These are phyloP conservation scores for Selaginella tamariscina DNA, from an alignment of 75 land plant genomes.

Conservation along the genomic window DNA sequence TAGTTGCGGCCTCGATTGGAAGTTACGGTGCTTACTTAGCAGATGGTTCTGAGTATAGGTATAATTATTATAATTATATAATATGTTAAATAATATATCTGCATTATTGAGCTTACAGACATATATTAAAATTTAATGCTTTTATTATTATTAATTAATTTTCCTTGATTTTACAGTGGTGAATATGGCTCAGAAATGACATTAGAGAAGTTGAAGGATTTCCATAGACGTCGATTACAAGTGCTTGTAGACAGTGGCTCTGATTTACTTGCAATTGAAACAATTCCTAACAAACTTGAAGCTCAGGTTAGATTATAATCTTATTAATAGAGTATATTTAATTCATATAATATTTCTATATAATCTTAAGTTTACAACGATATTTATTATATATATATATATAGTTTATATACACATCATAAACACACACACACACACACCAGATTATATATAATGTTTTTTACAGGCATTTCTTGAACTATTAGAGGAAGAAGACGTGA, in stretches of 20 bases:
- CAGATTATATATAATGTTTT: too few relatives aligned
- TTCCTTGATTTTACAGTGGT: constrained; percentile 42
- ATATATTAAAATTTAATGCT: not conserved
- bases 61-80: too few relatives aligned
- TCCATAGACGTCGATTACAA: constrained; percentile 76
- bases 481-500: constrained; percentile 1
- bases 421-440: too few relatives aligned
- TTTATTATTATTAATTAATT: not conserved
- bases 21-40: constrained; percentile 98
- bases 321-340: too few relatives aligned
- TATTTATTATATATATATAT: too few relatives aligned
- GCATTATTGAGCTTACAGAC: too few relatives aligned
- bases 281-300: constrained; percentile 86
- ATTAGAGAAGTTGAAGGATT: constrained; percentile 56
- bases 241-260: constrained; percentile 64
- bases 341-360: too few relatives aligned
- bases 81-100: too few relatives aligned
- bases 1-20: constrained; percentile 94
- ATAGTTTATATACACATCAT: too few relatives aligned
- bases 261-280: constrained; percentile 90
- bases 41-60: constrained; percentile 99
- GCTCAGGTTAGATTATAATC: constrained; percentile 65
- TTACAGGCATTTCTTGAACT: constrained; percentile 3
- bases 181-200: constrained; percentile 59
- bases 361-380: too few relatives aligned